Base-by-base conservation (phyloP, 495 filamentous ascomycete genomes). In the Astrothelium macrocarpum region DNA sequence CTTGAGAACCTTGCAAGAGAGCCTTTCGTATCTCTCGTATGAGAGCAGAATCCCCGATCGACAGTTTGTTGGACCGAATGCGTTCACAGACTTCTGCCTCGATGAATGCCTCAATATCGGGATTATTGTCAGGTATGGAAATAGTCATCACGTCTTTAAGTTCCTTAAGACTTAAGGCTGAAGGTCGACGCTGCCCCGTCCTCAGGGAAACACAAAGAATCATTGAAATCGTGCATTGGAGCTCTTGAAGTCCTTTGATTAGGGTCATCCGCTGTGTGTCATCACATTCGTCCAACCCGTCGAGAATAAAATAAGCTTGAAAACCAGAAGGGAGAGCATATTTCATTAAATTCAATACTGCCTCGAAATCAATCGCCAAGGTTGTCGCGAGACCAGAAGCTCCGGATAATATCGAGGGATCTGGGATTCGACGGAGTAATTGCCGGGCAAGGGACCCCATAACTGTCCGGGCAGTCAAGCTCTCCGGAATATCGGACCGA, bases 71-170 rank as follows among this genome's bases (percentile, higher is more conserved):
- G 25, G 70, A 70, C 60, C 71, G 64, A 29, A 78, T 53, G 58
- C 70, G 64, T 26, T 56, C 49, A 53, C 71, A 73, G 45, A 80
- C 63, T 60, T 77, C 73, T 20, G 67, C 64, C 25, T 68, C 61
- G 60, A 79, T 75, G 63, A 73, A 79, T 34, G 49, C 61, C 61
- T 67, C 68, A 62, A 79, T 78, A 49, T 79, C 76, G 16, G 76
- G 69, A 63, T 76, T 77, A 20, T 75, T 65, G 7, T 75, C 72
- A 49, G 73, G 76, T 25, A 78, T 74, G 28, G 67, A 61, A 28
- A 67, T 53, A 12, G 64, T 68, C 36, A 42, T 62, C 20, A 49
- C 25, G 59, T 45, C 66, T 45, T 59, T 39, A 34, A 73, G 67
- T 43, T 65, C 11, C 5, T 16, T 18, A 16, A 18, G 45, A 20